These are phyloP conservation scores for Peltaster fructicola DNA, from an alignment of 2,329 filamentous ascomycete genomes.

Conservation along the genomic window DNA sequence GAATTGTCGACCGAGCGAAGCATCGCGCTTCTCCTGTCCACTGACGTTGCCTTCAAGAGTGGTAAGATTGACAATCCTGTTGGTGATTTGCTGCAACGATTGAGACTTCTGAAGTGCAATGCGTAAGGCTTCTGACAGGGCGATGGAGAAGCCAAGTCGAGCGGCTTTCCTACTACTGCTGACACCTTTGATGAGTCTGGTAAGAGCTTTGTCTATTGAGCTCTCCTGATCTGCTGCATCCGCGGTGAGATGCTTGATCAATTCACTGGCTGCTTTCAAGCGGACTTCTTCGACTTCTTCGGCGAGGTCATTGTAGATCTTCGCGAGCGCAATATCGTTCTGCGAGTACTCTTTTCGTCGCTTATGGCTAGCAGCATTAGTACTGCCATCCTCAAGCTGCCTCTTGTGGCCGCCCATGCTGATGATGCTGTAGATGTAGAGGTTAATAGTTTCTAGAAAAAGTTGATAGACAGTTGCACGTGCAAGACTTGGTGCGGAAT, in stretches of 20 bases:
- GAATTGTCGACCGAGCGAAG: conserved; percentile 71
- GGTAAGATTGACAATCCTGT: conserved; percentile 35
- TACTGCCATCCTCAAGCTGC: conserved; percentile 5
- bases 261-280: conserved; percentile 26
- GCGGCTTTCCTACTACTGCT: conserved; percentile 82
- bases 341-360: conserved; percentile 20
- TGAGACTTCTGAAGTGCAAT: conserved; percentile 34
- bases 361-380: conserved; percentile 10
- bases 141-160: conserved; percentile 74
- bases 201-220: conserved; percentile 23
- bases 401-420: too few species aligned
- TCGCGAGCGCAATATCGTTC: conserved; percentile 25
- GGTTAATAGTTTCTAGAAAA: too few species aligned
- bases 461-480: too few species aligned
- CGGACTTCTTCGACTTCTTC: conserved; percentile 27
- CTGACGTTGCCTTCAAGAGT: conserved; percentile 33
- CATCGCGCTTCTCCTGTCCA: conserved; percentile 67
- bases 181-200: conserved; percentile 60
- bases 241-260: conserved; percentile 25
- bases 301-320: conserved; percentile 29
- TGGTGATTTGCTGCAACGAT: conserved; percentile 26
- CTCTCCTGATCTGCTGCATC: conserved; percentile 20
- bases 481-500: too few species aligned
- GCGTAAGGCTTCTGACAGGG: conserved; percentile 61
- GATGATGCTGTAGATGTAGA: too few species aligned